Base-by-base conservation (phyloP, 2,329 filamentous ascomycete genomes). In the Fusarium multiceps region DNA sequence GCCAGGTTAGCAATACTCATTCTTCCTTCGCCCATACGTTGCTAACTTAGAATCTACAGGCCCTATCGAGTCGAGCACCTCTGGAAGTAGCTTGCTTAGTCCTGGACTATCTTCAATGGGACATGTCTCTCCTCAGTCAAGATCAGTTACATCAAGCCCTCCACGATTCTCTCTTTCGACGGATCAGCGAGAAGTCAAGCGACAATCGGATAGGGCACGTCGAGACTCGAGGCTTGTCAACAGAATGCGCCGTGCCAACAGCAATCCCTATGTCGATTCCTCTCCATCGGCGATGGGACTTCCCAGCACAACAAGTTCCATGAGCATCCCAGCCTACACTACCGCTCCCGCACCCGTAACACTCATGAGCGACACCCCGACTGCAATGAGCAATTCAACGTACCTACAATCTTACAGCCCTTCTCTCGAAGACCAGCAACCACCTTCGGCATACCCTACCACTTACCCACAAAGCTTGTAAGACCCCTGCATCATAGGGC, bases 181-280 rank as follows among this genome's bases (percentile, higher is more conserved):
- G 9, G 87, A 90, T 75, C 87, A 90, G 76, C 85, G 88, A 67
- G 88, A 89, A 73, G 76, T 90, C 43, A 90, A 88, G 79, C 83
- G 87, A 62, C 88, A 90, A 72, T 83, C 85, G 65, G 88, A 90
- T 69, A 86, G 86, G 71, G 85, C 82, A 46, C 85, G 89, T 60
- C 82, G 88, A 70, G 86, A 88, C 69, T 85, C 85, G 9, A 90
- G 90, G 75, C 77, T 86, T 18, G 81, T 83, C 5, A 77, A 79
- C 11, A 84, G 87, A 62, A 80, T 85, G 50, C 83, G 85, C 67
- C 84, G 87, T 55, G 82, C 83, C 32, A 84, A 82, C 75, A 87
- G 84, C 78, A 80, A 77, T 69, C 65, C 85, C 72, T 72, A 83
- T 79, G 48, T 76, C 80, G 65, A 80, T 77, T 73, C 82, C 80